A percentile compares a stretch with the other conserved stretches of the same genome.
These are phyloP conservation scores for Xylaria bambusicola DNA, from an alignment of 495 filamentous ascomycete genomes.

Conservation along the genomic window DNA sequence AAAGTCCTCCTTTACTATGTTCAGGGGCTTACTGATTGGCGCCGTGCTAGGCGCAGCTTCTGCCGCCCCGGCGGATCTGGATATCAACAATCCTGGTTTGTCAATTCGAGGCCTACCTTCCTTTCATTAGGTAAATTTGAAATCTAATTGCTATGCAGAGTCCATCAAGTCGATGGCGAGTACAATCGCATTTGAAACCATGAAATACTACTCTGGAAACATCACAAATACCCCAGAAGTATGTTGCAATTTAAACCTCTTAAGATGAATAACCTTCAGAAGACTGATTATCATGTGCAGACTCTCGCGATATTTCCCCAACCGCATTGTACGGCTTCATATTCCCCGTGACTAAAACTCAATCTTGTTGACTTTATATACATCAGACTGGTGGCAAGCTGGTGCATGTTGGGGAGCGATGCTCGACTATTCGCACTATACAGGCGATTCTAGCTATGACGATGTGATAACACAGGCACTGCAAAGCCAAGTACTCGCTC, in stretches of 20 bases:
- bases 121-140: too few species aligned
- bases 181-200: constrained; percentile 53
- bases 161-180: constrained; percentile 53
- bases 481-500: constrained; percentile 64
- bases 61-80: constrained; percentile 41
- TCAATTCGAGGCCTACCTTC: neutral
- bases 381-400: constrained; percentile 76
- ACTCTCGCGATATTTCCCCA: constrained; percentile 62
- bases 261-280: neutral
- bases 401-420: constrained; percentile 73
- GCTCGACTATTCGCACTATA: constrained; percentile 84
- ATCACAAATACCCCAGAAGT: constrained; percentile 57
- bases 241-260: constrained; percentile 27
- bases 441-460: constrained; percentile 74
- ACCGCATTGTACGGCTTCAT: constrained; percentile 61
- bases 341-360: constrained; percentile 7
- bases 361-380: constrained; percentile 30
- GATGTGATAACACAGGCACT: constrained; percentile 65
- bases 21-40: constrained; percentile 33
- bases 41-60: constrained; percentile 35
- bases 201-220: constrained; percentile 61
- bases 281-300: constrained; percentile 23
- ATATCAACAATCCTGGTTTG: constrained; percentile 46
- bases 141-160: constrained; percentile 28
- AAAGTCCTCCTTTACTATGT: constrained; percentile 19